Evolutionary conservation across 371 early-diverging fungal genomes (phyloP).

Genomic region (Mortierella sp.): DNA sequence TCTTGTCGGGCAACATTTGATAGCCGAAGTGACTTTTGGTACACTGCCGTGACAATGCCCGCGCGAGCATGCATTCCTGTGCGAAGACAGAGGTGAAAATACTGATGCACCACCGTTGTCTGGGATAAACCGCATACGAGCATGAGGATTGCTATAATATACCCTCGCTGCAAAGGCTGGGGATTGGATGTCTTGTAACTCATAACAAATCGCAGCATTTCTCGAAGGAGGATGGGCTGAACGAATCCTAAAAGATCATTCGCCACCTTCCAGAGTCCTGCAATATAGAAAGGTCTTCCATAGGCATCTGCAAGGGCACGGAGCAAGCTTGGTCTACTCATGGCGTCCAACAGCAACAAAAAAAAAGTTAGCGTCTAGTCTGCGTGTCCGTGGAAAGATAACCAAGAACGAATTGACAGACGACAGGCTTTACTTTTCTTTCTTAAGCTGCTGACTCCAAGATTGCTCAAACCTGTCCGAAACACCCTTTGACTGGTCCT

Average conservation of each 20-base stretch:
- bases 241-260: slow-evolving; percentile 87
- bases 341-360: not conserved
- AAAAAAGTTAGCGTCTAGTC: no score
- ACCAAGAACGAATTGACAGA: not conserved
- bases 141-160: slow-evolving; percentile 80
- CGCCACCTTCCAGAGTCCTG: slow-evolving; percentile 78
- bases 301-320: slow-evolving; percentile 70
- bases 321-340: slow-evolving; percentile 73
- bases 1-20: slow-evolving; percentile 85
- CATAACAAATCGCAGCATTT: slow-evolving; percentile 79
- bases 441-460: slow-evolving; percentile 76
- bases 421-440: slow-evolving; percentile 56
- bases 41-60: slow-evolving; percentile 88
- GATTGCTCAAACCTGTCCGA: slow-evolving; percentile 71
- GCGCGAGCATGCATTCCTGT: slow-evolving; percentile 87
- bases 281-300: slow-evolving; percentile 76
- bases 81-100: slow-evolving; percentile 83
- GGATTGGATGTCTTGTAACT: slow-evolving; percentile 62
- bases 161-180: slow-evolving; percentile 69
- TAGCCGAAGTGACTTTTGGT: slow-evolving; percentile 85
- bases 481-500: slow-evolving; percentile 73
- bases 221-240: slow-evolving; percentile 84
- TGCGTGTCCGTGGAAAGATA: slow-evolving; percentile 16
- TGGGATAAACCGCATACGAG: slow-evolving; percentile 83
- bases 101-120: slow-evolving; percentile 90